Percentiles rank a stretch among this genome's conserved stretches.
These are phyloP conservation scores for Kickxella alabastrina DNA, from an alignment of 192 early-diverging fungal genomes.

Conservation along the genomic window DNA sequence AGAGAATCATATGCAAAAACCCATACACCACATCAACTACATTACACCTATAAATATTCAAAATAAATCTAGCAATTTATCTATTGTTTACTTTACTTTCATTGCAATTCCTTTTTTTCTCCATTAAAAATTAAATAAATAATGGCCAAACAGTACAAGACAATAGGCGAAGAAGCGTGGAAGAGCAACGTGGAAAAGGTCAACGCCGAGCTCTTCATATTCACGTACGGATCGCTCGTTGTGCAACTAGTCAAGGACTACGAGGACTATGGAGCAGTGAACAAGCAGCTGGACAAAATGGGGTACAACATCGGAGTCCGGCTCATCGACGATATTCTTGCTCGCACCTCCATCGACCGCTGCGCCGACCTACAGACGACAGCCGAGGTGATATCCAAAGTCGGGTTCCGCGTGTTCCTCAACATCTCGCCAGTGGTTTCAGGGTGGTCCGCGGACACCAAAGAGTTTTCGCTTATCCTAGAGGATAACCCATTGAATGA, in stretches of 20 bases:
- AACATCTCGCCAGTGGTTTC: constrained; percentile 81
- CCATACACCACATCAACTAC: too few species aligned
- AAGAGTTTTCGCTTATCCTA: constrained; percentile 90
- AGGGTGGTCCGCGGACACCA: constrained; percentile 74
- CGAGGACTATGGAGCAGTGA: constrained; percentile 89
- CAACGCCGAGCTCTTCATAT: constrained; percentile 92
- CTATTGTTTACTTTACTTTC: not conserved
- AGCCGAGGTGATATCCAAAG: constrained; percentile 91
- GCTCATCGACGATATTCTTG: constrained; percentile 94
- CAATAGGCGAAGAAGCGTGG: constrained; percentile 94
- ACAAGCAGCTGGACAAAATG: constrained; percentile 98
- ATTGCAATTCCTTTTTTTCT: constrained; percentile 4
- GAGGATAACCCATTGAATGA: constrained; percentile 97
- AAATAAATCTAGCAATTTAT: not conserved
- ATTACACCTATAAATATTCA: too few species aligned
- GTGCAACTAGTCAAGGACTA: constrained; percentile 91
- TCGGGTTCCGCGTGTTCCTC: constrained; percentile 96
- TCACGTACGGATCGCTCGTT: constrained; percentile 97
- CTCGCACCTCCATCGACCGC: constrained; percentile 57
- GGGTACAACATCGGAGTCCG: constrained; percentile 97
- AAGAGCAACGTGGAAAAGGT: constrained; percentile 93
- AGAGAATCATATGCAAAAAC: too few species aligned
- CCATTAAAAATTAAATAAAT: not conserved
- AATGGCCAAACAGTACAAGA: constrained; percentile 68
- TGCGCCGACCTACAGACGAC: constrained; percentile 90